These are phyloP conservation scores for Manihot esculenta DNA, from an alignment of 441 rosid genomes.

Conservation along the genomic window DNA sequence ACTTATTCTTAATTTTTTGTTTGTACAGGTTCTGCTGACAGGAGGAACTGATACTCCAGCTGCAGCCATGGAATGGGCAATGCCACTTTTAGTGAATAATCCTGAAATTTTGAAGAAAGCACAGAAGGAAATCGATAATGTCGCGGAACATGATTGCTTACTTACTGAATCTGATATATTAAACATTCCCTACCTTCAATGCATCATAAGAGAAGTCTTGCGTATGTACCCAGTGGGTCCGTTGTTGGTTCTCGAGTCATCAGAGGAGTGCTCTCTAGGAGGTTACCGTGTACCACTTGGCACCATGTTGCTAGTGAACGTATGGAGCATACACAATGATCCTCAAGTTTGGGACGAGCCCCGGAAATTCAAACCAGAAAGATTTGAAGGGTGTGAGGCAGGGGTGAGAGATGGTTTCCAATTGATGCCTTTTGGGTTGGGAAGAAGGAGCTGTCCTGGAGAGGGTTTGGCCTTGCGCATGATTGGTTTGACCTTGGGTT, in stretches of 20 bases:
- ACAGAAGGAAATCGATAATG: conserved; percentile 37
- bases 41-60: conserved; percentile 49
- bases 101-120: conserved; percentile 42
- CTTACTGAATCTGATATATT: conserved; percentile 41
- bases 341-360: conserved; percentile 46
- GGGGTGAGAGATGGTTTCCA: conserved; percentile 39
- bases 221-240: conserved; percentile 52
- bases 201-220: conserved; percentile 46
- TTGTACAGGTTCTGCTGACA: conserved; percentile 32
- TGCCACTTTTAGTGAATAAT: conserved; percentile 53
- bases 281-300: conserved; percentile 44
- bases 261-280: conserved; percentile 40
- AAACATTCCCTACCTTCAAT: conserved; percentile 42
- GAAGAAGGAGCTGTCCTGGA: conserved; percentile 53
- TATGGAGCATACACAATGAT: conserved; percentile 56
- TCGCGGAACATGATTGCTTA: conserved; percentile 35
- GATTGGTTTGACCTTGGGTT: conserved; percentile 33
- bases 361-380: conserved; percentile 46
- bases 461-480: conserved; percentile 41
- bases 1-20: neutral
- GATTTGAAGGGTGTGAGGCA: conserved; percentile 37
- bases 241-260: conserved; percentile 44
- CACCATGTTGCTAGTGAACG: conserved; percentile 45
- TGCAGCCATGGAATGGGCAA: conserved; percentile 48
- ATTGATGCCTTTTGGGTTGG: conserved; percentile 52